Base-by-base conservation (phyloP, 108 stramenopile genomes). In the Nitzschia inconspicua region DNA sequence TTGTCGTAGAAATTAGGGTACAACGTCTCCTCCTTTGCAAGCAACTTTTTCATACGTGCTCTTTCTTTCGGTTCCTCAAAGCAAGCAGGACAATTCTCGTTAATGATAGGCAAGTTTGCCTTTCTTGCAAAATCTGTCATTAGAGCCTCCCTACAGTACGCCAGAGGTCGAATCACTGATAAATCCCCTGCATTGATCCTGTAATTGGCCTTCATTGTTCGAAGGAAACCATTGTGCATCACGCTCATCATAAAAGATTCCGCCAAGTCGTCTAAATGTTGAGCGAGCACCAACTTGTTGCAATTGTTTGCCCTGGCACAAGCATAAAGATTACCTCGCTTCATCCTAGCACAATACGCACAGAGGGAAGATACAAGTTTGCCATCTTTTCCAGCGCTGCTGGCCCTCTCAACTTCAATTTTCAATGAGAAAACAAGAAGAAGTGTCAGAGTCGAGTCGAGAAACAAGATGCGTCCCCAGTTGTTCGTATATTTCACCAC, bases 11-110 rank as follows among this genome's bases (percentile, higher is more conserved):
- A 73, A 60, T 85, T 84, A 43, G 91, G 88, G 41, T 88, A 89
- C 39, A 89, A 47, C 13, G 80, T 80, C 75, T 99, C 98, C 67
- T 99, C 97, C 47, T 92, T 74, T 3, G 79, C 75, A 18, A 96
- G 71, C 32, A 97, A 62, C 67, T 96, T 95, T 79, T 99, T 99
- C 16, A 98, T 69, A 24, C 98, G 82, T 25, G 94, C 94, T 40
- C 98, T 73, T 70, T 99, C 98, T 69, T 98, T 98, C 13, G 98
- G 98, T 65, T 97, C 94, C 69, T 98, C 97, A 64, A 99, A 99
- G 72, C 98, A 99, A 10, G 98, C 98, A 16, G 98, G 98, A 57
- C 98, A 99, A 67, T 99, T 99, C 58, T 99, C 98, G 65, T 98
- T 98, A 30, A 99, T 96, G n/a, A 99, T 77, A 3, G 96, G 97